phyloP scores from a whole-genome alignment of 768 basidiomycete genomes.

The Boletus subparvulus region DNA sequence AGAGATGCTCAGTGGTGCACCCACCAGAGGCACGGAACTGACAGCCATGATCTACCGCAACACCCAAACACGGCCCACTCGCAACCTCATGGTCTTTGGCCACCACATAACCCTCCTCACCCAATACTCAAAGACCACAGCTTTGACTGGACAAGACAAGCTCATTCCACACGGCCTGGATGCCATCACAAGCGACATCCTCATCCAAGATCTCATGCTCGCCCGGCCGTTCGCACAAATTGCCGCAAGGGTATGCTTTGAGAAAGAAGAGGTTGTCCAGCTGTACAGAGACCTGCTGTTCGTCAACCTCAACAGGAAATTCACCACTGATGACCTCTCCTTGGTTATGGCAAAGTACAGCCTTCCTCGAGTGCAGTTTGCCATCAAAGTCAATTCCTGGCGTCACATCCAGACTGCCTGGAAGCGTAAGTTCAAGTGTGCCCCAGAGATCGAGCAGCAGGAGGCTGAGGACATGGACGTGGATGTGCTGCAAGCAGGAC shows the following conservation, averaged over 20 bases:
- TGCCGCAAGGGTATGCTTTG: background rate
- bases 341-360: background rate
- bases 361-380: background rate
- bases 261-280: background rate
- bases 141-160: background rate
- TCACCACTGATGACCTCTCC: background rate
- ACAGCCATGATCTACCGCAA: background rate
- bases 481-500: background rate
- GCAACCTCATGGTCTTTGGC: background rate
- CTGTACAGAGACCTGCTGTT: slow-evolving; percentile 17
- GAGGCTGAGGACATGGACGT: background rate
- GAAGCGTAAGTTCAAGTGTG: slow-evolving; percentile 1
- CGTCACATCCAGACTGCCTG: slow-evolving; percentile 5
- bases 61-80: background rate
- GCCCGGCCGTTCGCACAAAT: background rate
- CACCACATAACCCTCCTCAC: background rate
- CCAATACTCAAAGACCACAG: background rate
- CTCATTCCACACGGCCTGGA: slow-evolving; percentile 4
- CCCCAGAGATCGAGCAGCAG: rapidly evolving
- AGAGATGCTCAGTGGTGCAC: slow-evolving; percentile 17
- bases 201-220: background rate
- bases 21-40: slow-evolving; percentile 11
- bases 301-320: slow-evolving; percentile 9
- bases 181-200: background rate
- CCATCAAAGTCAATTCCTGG: background rate